Evolutionary conservation across 371 early-diverging fungal genomes (phyloP).

Genomic region (Entomophthora muscae): DNA sequence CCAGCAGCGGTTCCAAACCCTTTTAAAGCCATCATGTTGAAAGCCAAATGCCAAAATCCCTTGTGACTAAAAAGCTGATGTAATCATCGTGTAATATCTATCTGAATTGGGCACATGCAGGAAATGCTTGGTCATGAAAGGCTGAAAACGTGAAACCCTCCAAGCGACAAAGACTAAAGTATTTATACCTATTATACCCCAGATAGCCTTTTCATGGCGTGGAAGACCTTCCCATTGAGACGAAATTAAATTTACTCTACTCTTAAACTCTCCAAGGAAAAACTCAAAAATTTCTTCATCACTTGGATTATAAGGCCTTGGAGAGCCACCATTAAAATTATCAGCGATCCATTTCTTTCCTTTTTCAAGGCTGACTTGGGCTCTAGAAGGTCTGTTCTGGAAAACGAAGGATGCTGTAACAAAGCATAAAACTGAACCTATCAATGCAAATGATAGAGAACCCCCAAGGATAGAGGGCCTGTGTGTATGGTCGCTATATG

Average conservation of each 20-base stretch:
- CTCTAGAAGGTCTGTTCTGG: background rate
- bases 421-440: background rate
- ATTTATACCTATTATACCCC: slow-evolving; percentile 41
- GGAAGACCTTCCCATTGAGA: background rate
- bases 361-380: background rate
- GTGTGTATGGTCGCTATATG: background rate
- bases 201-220: background rate
- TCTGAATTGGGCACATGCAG: slow-evolving; percentile 40
- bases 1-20: slow-evolving; percentile 31
- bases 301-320: background rate
- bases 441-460: background rate
- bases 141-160: slow-evolving; percentile 34
- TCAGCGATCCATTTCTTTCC: background rate
- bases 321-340: no score
- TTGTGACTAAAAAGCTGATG: slow-evolving; percentile 45
- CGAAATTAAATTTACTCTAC: background rate
- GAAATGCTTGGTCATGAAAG: slow-evolving; percentile 51
- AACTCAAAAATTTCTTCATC: background rate
- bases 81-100: slow-evolving; percentile 43
- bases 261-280: background rate
- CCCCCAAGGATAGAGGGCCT: background rate
- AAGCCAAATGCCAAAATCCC: slow-evolving; percentile 34
- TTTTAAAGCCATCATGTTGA: slow-evolving; percentile 49
- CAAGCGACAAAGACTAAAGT: slow-evolving; percentile 46
- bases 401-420: background rate